These are phyloP conservation scores for Dendrobium nobile DNA, from an alignment of 106 monocot species.

Conservation along the genomic window DNA sequence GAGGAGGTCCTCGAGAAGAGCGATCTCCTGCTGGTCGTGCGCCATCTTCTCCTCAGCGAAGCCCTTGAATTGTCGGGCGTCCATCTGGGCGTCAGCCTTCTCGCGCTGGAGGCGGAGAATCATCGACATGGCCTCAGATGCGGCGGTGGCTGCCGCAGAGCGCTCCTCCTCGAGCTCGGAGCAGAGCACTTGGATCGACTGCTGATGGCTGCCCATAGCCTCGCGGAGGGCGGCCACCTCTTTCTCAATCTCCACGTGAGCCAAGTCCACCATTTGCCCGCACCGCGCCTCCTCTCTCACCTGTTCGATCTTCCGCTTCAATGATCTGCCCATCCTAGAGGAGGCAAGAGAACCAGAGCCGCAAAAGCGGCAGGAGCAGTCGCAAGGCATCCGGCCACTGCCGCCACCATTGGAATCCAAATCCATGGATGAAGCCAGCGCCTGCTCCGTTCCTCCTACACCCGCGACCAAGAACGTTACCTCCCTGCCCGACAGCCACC, in stretches of 20 bases:
- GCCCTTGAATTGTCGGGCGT: constrained; percentile 10
- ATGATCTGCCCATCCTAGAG: not conserved
- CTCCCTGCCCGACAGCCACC: too few species aligned
- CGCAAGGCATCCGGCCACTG: not conserved
- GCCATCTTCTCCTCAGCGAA: constrained; percentile 12
- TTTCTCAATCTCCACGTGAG: constrained; percentile 9
- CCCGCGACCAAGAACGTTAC: too few species aligned
- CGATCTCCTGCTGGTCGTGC: constrained; percentile 11
- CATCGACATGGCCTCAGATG: constrained; percentile 15
- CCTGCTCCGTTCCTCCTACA: not conserved
- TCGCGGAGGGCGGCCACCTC: constrained; percentile 13
- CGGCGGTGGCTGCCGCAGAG: constrained; percentile 4
- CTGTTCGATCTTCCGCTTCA: constrained; percentile 8
- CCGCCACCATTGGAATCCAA: not conserved
- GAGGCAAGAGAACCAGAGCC: not conserved
- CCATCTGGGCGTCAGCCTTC: constrained; percentile 14
- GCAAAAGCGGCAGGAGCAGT: constrained; percentile 3
- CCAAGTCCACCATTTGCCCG: not conserved
- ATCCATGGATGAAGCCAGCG: not conserved
- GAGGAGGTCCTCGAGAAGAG: constrained; percentile 7
- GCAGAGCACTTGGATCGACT: constrained; percentile 1
- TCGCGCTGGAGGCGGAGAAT: constrained; percentile 16
- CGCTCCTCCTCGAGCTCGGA: constrained; percentile 16
- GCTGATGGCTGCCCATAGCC: not conserved
- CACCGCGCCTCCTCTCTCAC: not conserved